Base-by-base conservation (phyloP, 345 rosid species). In the Schrenkiella parvula region DNA sequence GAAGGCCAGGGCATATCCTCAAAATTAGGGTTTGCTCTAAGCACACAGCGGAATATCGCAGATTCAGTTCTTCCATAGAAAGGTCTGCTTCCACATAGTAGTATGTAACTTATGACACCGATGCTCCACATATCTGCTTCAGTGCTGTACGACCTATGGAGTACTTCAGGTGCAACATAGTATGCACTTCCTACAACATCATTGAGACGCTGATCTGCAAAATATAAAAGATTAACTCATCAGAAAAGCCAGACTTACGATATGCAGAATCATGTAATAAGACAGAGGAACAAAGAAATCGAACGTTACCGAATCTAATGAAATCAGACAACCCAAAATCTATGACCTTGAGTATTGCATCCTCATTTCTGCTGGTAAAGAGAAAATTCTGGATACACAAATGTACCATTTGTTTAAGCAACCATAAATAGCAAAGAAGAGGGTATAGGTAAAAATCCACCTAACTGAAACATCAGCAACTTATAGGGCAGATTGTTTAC, bases 71-170 rank as follows among this genome's bases (percentile, higher is more conserved):
- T 74, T 73, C 96, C 95, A 79, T 90, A 87, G 74, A 89, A 91
- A 50, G 99, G 99, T 70, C 98, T 85, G 84, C 98, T 90, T 73
- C 99, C 99, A 79, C 99, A 95, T 50, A 95, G 81, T 62, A 95
- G 71, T 68, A 95, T 90, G 74, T 95, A 92, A 32, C 89, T 68
- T 84, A 92, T 92, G 68, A 95, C 97, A 25, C 98, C 99, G 57
- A 95, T 81, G 73, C 99, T 92, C 99, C 99, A 95, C 77, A 90
- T 83, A 82, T 95, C 99, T 28, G 96, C 98, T 78, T 95, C 99
- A 34, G 87, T 80, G 58, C 88, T 85, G 78, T 95, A 95, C 38
- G 95, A 90, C 82, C 98, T 92, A 78, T 95, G 99, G 46, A 95
- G 95, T 50, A 95, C 99, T 86, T 95, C 98, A 25, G 99, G 97